Percentiles rank a stretch among this genome's conserved stretches.
Evolutionary conservation across 495 filamentous ascomycete species (phyloP).

Genomic region (Cairneyella variabilis): DNA sequence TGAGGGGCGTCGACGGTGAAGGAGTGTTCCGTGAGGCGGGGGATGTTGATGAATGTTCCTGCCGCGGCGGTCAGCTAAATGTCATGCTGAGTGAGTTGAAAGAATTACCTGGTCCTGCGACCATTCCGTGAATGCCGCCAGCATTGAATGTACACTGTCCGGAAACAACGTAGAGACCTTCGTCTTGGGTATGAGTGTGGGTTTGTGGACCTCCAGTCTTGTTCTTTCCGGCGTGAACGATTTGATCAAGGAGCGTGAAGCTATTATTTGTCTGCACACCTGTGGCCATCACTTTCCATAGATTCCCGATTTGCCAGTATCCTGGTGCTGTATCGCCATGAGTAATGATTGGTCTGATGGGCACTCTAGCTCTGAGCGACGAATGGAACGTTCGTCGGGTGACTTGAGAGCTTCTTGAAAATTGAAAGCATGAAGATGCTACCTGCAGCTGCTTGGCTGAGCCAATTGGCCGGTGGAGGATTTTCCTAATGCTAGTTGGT

Average conservation of each 20-base stretch:
- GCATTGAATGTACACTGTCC: not conserved
- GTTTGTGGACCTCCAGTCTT: not conserved
- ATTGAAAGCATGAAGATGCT: too few species aligned
- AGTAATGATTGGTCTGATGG: not conserved
- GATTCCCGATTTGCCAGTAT: not conserved
- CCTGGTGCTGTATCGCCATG: not conserved
- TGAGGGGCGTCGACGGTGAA: not conserved
- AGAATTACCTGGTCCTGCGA: not conserved
- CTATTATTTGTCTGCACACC: not conserved
- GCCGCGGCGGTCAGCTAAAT: not conserved
- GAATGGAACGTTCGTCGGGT: not conserved
- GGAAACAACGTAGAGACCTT: not conserved
- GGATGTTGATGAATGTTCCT: not conserved
- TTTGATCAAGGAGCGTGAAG: constrained; percentile 1
- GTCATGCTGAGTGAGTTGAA: not conserved
- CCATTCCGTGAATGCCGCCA: not conserved
- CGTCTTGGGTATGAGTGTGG: not conserved
- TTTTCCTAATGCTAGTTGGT: too few species aligned
- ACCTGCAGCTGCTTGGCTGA: too few species aligned
- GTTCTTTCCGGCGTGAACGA: not conserved
- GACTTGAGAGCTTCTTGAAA: too few species aligned
- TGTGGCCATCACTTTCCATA: not conserved
- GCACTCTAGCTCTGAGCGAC: not conserved
- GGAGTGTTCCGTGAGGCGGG: not conserved
- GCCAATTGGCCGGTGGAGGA: too few species aligned